A percentile compares a stretch with the other conserved stretches of the same genome.
These are phyloP conservation scores for Diaporthe vexans DNA, from an alignment of 2,329 filamentous ascomycete species.

Conservation along the genomic window DNA sequence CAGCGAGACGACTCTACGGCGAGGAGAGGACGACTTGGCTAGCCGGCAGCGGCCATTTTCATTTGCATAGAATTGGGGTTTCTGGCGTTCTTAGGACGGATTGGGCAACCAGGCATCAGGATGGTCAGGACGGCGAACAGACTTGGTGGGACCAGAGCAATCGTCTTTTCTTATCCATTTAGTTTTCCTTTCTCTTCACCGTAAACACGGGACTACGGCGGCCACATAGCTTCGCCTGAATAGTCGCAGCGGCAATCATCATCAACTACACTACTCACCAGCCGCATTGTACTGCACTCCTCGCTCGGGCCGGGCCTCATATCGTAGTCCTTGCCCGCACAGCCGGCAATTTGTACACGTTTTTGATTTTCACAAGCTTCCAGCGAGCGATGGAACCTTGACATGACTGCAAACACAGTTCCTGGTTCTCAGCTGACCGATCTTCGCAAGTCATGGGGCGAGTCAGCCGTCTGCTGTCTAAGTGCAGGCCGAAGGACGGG, in stretches of 20 bases:
- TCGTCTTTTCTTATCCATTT: not conserved
- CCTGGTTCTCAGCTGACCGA: conserved; percentile 25
- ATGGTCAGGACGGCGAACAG: conserved; percentile 36
- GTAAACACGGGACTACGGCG: not conserved
- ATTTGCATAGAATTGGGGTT: conserved; percentile 22
- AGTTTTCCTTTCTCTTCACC: not conserved
- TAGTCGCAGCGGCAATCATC: not conserved
- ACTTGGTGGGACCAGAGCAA: conserved; percentile 22
- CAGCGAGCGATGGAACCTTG: conserved; percentile 4
- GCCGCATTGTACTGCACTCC: not conserved
- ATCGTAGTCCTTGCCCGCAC: not conserved
- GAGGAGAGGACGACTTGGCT: conserved; percentile 6
- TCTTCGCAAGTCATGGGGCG: conserved; percentile 22
- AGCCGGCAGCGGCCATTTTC: not conserved
- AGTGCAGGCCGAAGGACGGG: not conserved
- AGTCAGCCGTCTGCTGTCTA: conserved; percentile 21
- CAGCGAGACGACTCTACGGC: not conserved
- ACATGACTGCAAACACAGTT: conserved; percentile 7
- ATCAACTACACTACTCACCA: not conserved
- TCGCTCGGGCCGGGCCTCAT: not conserved
- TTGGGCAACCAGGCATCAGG: conserved; percentile 9
- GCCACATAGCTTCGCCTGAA: conserved; percentile 1
- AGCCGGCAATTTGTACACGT: not conserved
- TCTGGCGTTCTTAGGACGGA: conserved; percentile 23
- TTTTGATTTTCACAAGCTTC: not conserved